Evolutionary conservation across 805 yeast genomes (phyloP), one percentile per base, ranked within the genome.

Genomic region (Starmerella stigmatis): DNA sequence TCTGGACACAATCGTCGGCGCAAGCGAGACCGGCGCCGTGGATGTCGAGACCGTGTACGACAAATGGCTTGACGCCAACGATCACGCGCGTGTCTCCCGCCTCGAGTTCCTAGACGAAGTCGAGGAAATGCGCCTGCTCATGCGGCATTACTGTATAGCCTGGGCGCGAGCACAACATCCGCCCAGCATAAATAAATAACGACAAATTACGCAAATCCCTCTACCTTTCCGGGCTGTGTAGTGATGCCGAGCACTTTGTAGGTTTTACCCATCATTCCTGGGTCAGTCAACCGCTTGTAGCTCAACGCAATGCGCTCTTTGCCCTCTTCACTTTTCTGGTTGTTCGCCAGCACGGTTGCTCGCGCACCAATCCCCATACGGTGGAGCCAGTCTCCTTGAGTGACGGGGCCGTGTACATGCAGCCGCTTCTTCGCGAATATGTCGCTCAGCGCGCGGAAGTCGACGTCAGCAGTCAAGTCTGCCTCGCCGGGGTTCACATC

Each of bases 401-500:
- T 78, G 1, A 70, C 72, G 1, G 86, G 82, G 0, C 85, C 88
- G 48, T 66, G 67, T 4, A 60, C 64, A 12, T 58, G 49, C 42
- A 67, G 57, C 1, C 46, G 41, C 20, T 53, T 41, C 16, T 61
- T 52, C 16, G 68, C 60, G 32, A 73, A 64, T 3, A 59, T 51
- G 23, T 52, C 52, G 12, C 63, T 64, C 43, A 85, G 61, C 20
- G 80, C 79, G 23, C 68, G 71, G 59, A 85, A 85, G 60, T 85
- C 94, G 11, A 85, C 94, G 58, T 85, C 94, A 0, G 81, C 79
- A 0, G 94, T 81, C 25, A 85, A 66, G 64, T 85, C 94, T 3
- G 82, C 88, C 28, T 75, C 73, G 1, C 94, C 94, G 0, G 92
- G 92, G n/a, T 25, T 42, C 12, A 69, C 68, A n/a, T 61, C 67